phyloP scores from a whole-genome alignment of 345 rosid species.

The Brassica incana region DNA sequence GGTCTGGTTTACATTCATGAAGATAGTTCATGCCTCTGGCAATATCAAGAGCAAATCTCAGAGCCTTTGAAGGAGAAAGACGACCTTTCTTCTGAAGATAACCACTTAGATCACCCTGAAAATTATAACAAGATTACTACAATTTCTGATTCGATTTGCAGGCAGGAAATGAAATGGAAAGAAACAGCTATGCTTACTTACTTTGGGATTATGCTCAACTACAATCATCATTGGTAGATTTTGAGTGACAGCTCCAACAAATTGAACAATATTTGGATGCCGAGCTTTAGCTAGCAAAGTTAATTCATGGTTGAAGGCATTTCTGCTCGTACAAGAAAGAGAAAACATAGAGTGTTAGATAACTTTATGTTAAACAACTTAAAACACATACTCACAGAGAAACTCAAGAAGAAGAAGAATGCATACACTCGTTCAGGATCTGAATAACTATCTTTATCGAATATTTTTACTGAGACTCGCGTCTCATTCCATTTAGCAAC shows the following conservation, averaged over 20 bases:
- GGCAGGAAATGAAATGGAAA: constrained; percentile 11
- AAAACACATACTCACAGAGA: too few species aligned
- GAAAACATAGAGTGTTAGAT: not conserved
- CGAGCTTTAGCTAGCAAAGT: constrained; percentile 82
- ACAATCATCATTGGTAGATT: constrained; percentile 97
- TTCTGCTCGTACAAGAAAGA: constrained; percentile 46
- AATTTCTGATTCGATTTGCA: not conserved
- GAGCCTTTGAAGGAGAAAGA: constrained; percentile 38
- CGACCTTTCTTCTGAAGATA: constrained; percentile 85
- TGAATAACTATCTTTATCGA: constrained; percentile 68
- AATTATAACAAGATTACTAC: constrained; percentile 7
- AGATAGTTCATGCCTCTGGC: constrained; percentile 79
- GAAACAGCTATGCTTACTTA: constrained; percentile 42
- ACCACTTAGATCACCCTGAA: constrained; percentile 81
- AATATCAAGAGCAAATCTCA: constrained; percentile 42
- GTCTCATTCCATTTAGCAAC: constrained; percentile 99
- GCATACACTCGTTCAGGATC: constrained; percentile 74
- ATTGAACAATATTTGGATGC: constrained; percentile 97
- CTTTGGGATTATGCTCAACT: constrained; percentile 77
- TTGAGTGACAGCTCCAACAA: constrained; percentile 99
- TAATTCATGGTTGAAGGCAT: constrained; percentile 79
- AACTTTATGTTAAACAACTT: too few species aligned
- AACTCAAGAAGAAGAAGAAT: not conserved
- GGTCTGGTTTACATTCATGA: constrained; percentile 83
- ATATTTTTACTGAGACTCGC: constrained; percentile 87